Evolutionary conservation across 148 eudicot species (phyloP), one percentile per base, ranked within the genome.

Genomic region (Vaccinium corymbosum): DNA sequence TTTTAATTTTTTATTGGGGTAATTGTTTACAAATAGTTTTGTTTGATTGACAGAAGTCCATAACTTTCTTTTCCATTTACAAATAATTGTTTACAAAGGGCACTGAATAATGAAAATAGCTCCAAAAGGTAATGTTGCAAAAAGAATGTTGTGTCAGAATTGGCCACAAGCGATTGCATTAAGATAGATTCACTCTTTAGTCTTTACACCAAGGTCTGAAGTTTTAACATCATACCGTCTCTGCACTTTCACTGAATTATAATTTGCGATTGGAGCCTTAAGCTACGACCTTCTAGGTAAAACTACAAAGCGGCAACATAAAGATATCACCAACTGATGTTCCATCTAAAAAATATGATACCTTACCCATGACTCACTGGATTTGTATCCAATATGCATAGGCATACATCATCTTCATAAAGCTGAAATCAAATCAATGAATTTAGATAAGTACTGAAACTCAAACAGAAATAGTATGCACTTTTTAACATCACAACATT

Each of bases 341-440:
- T 72, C 86, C 83, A 91, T 76, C 55, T 76, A 81, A 88, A 66
- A 76, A 53, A 85, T 81, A 89, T 91, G 89, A 93, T 97, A 97
- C 98, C 98, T 97, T 97, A 97, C 99, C 99, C 99, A 90, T 81
- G 93, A 91, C 96, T 90, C 86, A 95, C 89, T 38, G 99, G 99
- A 91, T 85, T 92, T 68, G 86, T 89, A 86, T 97, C 99, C 96
- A 97, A 89, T 86, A 97, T 94, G 92, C 98, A 94, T 27, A 97
- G 83, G 90, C 99, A 95, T 29, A 81, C 81, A 49, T 95, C 96
- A 87, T 97, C 99, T 87, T 97, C 99, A 70, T 94, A 97, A 72
- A 97, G 83, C 99, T 95, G 93, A 59, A 89, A 70, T 71, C 32
- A 88, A 81, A 82, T 46, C 6, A 64, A 46, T 68, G 32, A 76